A percentile compares a stretch with the other conserved stretches of the same genome.
Evolutionary conservation across 2,329 filamentous ascomycete genomes (phyloP).

Genomic region (Fusarium sp.): DNA sequence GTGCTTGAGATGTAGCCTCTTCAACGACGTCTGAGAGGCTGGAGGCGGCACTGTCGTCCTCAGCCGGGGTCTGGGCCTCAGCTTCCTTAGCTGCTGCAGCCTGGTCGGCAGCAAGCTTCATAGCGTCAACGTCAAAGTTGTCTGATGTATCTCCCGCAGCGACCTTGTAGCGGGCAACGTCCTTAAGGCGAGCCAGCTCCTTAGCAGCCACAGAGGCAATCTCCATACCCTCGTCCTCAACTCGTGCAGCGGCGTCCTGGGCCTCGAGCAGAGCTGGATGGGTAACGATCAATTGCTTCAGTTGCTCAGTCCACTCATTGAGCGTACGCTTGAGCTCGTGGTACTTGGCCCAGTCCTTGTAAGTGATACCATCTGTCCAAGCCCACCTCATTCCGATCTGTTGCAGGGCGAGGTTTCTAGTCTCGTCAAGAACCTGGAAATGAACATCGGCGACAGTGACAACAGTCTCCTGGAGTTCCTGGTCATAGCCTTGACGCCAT

Average conservation of each 20-base stretch:
- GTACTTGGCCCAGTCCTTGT: conserved; percentile 97
- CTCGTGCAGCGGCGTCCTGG: conserved; percentile 69
- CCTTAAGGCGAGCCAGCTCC: conserved; percentile 82
- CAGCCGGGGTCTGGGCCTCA: conserved; percentile 31
- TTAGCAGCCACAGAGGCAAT: conserved; percentile 80
- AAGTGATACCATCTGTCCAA: conserved; percentile 93
- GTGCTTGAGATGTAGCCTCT: conserved; percentile 17
- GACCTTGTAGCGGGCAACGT: conserved; percentile 86
- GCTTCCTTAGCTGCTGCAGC: conserved; percentile 36
- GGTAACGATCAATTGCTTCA: conserved; percentile 77
- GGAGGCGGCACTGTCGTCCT: conserved; percentile 37
- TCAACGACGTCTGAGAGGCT: conserved; percentile 19
- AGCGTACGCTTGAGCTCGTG: conserved; percentile 86
- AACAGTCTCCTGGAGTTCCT: conserved; percentile 73
- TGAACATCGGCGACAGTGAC: conserved; percentile 79
- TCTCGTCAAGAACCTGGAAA: conserved; percentile 81
- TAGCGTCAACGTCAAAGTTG: conserved; percentile 76
- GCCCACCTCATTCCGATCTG: conserved; percentile 96
- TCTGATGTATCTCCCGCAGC: conserved; percentile 75
- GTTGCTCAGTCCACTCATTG: conserved; percentile 82
- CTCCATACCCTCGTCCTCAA: conserved; percentile 83
- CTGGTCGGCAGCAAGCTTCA: conserved; percentile 64
- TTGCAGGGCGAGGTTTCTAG: conserved; percentile 84
- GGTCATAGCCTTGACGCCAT: conserved; percentile 78
- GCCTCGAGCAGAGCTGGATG: conserved; percentile 76